Conservation (phyloP, 495 filamentous ascomycete genomes). For the Parachaetomium inaequale region DNA sequence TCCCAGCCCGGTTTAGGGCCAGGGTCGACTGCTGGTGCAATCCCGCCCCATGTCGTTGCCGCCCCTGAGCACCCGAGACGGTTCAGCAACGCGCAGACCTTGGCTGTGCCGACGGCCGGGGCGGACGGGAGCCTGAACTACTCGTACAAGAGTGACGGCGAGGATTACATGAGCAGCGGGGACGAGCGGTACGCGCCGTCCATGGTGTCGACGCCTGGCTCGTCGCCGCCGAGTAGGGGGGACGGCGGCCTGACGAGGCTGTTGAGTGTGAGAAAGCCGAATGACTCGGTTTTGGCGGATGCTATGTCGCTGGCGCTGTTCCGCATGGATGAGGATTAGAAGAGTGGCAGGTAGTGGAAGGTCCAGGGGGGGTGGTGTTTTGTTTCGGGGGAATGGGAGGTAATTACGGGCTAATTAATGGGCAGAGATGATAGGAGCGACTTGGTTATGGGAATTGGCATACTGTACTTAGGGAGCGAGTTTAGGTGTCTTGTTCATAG, state of each 20-base stretch:
- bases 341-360: background rate
- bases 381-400: background rate
- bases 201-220: slow-evolving; percentile 8
- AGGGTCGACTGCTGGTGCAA: background rate
- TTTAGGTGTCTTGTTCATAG: too few species aligned
- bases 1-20: background rate
- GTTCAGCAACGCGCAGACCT: slow-evolving; percentile 16
- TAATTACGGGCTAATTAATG: background rate
- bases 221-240: background rate
- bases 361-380: background rate
- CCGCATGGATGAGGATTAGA: slow-evolving; percentile 15
- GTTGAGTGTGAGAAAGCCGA: slow-evolving; percentile 31
- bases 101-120: slow-evolving; percentile 14
- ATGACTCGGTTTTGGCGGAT: slow-evolving; percentile 28
- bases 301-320: slow-evolving; percentile 36
- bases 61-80: background rate
- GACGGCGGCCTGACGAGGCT: slow-evolving; percentile 29
- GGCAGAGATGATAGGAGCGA: too few species aligned
- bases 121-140: slow-evolving; percentile 1
- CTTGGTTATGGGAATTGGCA: too few species aligned
- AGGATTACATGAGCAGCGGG: slow-evolving; percentile 7
- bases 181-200: slow-evolving; percentile 5
- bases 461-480: too few species aligned
- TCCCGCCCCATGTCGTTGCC: background rate
- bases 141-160: background rate